Evolutionary conservation across 2,329 filamentous ascomycete genomes (phyloP).

Genomic region (Rhinocladiella mackenziei): DNA sequence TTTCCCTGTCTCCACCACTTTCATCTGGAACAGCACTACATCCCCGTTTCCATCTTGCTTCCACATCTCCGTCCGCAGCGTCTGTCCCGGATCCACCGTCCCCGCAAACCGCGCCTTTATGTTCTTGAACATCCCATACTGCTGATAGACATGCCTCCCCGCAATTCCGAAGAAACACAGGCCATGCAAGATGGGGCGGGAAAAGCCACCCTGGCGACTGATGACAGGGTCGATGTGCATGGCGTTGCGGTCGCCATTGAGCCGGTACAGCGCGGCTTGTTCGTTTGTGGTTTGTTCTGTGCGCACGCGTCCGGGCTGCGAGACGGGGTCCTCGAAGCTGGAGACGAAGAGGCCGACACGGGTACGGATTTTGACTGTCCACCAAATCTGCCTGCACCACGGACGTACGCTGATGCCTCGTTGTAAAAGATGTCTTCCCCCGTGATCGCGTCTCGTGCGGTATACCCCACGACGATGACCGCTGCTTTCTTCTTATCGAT

Average conservation of each 20-base stretch:
- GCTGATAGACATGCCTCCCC: conserved; percentile 83
- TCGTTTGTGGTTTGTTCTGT: conserved; percentile 85
- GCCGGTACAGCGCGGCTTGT: conserved; percentile 87
- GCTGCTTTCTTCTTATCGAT: conserved; percentile 92
- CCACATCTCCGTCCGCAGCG: conserved; percentile 93
- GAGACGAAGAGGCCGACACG: conserved; percentile 71
- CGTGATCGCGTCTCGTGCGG: conserved; percentile 77
- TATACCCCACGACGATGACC: conserved; percentile 72
- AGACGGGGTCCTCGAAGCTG: conserved; percentile 73
- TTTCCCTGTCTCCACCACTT: conserved; percentile 90
- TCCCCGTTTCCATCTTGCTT: conserved; percentile 77
- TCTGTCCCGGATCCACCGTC: conserved; percentile 68
- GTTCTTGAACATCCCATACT: conserved; percentile 78
- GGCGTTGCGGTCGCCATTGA: conserved; percentile 93
- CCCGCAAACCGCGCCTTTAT: conserved; percentile 91
- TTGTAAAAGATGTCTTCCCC: conserved; percentile 96
- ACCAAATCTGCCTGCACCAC: conserved; percentile 85
- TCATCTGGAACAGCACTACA: conserved; percentile 77
- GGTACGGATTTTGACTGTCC: conserved; percentile 77
- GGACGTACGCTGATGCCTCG: conserved; percentile 87
- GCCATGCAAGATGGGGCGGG: conserved; percentile 88
- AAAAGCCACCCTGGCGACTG: conserved; percentile 92
- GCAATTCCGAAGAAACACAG: conserved; percentile 91
- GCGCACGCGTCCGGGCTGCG: conserved; percentile 76
- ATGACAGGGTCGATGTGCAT: conserved; percentile 94